A percentile compares a stretch with the other conserved stretches of the same genome.
These are phyloP conservation scores for Yarrowia sp. DNA, from an alignment of 805 yeast species.

Conservation along the genomic window DNA sequence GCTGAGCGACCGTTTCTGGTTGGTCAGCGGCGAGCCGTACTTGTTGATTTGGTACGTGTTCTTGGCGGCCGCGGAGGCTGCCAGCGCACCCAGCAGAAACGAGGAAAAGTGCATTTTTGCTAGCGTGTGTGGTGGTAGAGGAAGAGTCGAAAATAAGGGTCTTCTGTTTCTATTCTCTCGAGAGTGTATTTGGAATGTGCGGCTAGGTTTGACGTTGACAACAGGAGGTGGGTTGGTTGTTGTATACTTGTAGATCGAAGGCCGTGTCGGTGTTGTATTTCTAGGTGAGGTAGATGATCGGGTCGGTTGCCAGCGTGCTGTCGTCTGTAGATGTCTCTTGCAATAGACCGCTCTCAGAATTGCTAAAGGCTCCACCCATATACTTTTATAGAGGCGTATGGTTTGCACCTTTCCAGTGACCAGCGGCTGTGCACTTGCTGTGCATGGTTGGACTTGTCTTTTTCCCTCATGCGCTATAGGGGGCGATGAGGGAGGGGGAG, in stretches of 20 bases:
- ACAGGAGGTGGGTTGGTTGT: background rate
- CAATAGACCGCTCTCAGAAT: background rate
- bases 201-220: background rate
- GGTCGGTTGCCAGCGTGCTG: too few species aligned
- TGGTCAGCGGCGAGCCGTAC: conserved; percentile 28
- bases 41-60: conserved; percentile 36
- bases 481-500: background rate
- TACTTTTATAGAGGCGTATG: background rate
- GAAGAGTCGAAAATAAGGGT: background rate
- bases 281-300: too few species aligned
- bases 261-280: too few species aligned
- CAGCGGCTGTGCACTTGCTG: conserved; percentile 38
- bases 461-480: conserved; percentile 17
- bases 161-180: background rate
- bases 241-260: too few species aligned
- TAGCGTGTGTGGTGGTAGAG: background rate
- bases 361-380: conserved; percentile 21
- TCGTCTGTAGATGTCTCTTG: background rate
- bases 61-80: conserved; percentile 21
- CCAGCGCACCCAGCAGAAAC: conserved; percentile 18
- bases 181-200: conserved; percentile 9
- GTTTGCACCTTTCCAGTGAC: conserved; percentile 1
- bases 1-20: conserved; percentile 23
- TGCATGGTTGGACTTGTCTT: conserved; percentile 27
- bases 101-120: conserved; percentile 29